Base-by-base conservation (phyloP, 108 stramenopile species). In the Ochromonas danica region DNA sequence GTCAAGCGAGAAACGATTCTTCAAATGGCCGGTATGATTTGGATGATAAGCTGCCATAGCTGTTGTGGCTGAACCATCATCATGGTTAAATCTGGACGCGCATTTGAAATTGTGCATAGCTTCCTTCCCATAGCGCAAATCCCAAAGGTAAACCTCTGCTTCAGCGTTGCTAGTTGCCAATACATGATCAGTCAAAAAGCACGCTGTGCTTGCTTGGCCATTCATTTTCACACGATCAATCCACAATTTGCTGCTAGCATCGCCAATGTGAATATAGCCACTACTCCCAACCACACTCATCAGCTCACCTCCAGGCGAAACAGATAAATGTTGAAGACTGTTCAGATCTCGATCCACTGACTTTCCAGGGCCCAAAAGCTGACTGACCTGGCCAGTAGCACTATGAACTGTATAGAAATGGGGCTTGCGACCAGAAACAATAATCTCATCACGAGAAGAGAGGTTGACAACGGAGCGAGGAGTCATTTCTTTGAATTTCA, bases 321-420 rank as follows among this genome's bases (percentile, higher is more conserved):
- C 90, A 39, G 89, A 84, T 71, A 93, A 90, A 61, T 80, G 86
- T 85, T 96, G 95, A 65, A 93, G 85, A 51, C 88, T 91, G 51
- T 91, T 89, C 78, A 96, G 94, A 27, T 89, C 78, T 42, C 92
- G 72, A 17, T 94, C 96, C 33, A 86, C 30, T 39, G 94, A 25
- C 14, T 1, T 40, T 71, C 61, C 79, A 80, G 1, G 65, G 79
- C 27, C 79, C 3, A 91, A 90, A 35, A 96, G 75, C 61, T 82
- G 63, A 36, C 61, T 42, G 25, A 89, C 86, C 63, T 89, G 89
- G 33, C 95, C 97, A 17, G 92, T 86, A 30, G 83, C 88, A 25
- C 92, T 87, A 89, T 96, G 94, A 79, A 95, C 94, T 30, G 88
- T 86, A 81, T 98, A 97, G 78, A 96, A 95, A 87, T 92, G 94